Percentiles rank a stretch among this genome's conserved stretches.
phyloP scores from a whole-genome alignment of 2,329 filamentous ascomycete genomes.

The Orbilia javanica region DNA sequence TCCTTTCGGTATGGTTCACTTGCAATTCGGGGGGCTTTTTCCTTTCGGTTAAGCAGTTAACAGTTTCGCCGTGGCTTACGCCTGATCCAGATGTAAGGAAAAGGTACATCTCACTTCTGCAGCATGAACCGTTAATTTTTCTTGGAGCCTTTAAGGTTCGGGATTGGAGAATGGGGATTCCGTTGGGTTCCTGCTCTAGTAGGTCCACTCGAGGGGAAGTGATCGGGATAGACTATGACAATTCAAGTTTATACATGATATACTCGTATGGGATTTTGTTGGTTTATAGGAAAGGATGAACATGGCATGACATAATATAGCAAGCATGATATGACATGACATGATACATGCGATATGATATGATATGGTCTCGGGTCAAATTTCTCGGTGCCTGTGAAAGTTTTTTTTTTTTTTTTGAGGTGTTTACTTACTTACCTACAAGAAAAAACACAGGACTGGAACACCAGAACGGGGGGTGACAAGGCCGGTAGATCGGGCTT shows the following conservation, averaged over 20 bases:
- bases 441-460: conserved; percentile 14
- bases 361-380: conserved; percentile 29
- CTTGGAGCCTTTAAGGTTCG: conserved; percentile 29
- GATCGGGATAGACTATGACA: conserved; percentile 29
- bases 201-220: conserved; percentile 49
- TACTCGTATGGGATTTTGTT: no score
- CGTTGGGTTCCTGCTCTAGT: conserved; percentile 19
- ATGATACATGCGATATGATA: conserved; percentile 35
- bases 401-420: no score
- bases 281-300: conserved; percentile 1
- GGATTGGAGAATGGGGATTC: conserved; percentile 19
- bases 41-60: conserved; percentile 47
- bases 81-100: neutral
- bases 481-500: conserved; percentile 35
- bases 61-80: conserved; percentile 33
- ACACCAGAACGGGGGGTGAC: neutral
- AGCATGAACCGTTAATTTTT: conserved; percentile 44
- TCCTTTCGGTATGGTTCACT: neutral
- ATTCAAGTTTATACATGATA: neutral
- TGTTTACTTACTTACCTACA: no score
- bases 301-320: conserved; percentile 12
- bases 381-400: conserved; percentile 37
- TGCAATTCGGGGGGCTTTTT: no score
- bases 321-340: no score
- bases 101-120: conserved; percentile 21